Base-by-base conservation (phyloP, 176 grass and related monocot genomes). In the Bolboschoenus planiculmis region DNA sequence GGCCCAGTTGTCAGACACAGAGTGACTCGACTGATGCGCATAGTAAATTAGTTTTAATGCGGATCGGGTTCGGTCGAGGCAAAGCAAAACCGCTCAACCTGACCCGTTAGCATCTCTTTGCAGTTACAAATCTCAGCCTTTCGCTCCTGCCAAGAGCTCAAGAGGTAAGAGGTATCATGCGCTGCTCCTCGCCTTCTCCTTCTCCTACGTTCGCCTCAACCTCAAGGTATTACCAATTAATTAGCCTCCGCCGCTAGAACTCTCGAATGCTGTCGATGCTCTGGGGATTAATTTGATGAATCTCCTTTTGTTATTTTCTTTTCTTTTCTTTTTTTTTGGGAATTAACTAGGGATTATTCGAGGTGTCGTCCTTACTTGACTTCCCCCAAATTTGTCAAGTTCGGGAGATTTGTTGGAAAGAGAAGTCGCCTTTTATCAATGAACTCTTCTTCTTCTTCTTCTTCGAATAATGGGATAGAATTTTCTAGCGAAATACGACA, bases 311-410 rank as follows among this genome's bases (percentile, higher is more conserved):
- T 42, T 75, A 0, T 3, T 23, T 5, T 16, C 1, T 57, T 30
- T 11, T 59, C 3, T 71, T 47, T 53, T 59, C 26, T 48, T 51
- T 16, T 78, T 23, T 4, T 13, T 34, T 0, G 1, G 20, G 0
- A 43, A 77, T 70, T 42, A 16, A 92, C 82, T 79, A 84, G 18
- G 44, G 76, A 48, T 57, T 77, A 77, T 87, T 82, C 31, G 27
- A 88, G 36, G 18, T 10, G 37, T 56, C 36, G 14, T 67, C 23
- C 15, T 35, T 81, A 39, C 1, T 42, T 77, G 47, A 27, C 21
- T 64, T 20, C 37, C 10, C 20, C 43, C 47, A 33, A 86, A 35
- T 87, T 86, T 79, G 30, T 82, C 3, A 87, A 88, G 54, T 53
- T 88, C 20, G 42, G 0, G 16, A 85, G 80, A 90, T 60, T 78